Base-by-base conservation (phyloP, 345 rosid species). In the Rhizophora apiculata region DNA sequence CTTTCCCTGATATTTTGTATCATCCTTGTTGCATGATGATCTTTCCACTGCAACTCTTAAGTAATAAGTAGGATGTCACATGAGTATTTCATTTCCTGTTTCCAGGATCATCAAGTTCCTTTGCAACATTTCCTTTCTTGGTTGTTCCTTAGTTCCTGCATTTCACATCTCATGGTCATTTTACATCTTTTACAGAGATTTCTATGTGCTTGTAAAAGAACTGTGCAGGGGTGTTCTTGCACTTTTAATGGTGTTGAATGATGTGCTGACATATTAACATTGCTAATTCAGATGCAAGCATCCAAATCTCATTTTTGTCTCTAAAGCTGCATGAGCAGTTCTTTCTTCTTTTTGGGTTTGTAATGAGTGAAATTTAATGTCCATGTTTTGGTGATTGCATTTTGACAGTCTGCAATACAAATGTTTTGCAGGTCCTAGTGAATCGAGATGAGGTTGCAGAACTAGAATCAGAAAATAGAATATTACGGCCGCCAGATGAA, bases 401-500 rank as follows among this genome's bases (percentile, higher is more conserved):
- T 13, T 22, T 22, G 8, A 10, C 6, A 0, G 21, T 31, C 58
- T 52, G 21, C 18, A 52, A 56, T 68, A 15, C 22, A n/a, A 15
- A 16, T 20, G 6, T 29, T 53, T 67, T 73, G 32, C 80, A 95
- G 97, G 96, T 95, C 46, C 72, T 90, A 71, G 60, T 95, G 68
- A 92, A 92, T 69, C 85, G 88, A 81, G 98, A 92, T 75, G 96
- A 90, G 63, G 80, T 76, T 78, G 81, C 88, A 18, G 91, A 80
- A 72, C 70, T 87, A 69, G 88, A 88, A 70, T 76, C 86, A 16
- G 81, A 80, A 72, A 90, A 77, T 73, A 85, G 93, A 51, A 85
- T 92, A 59, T 72, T 86, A 29, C 80, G 87, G 57, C 86, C 90
- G 22, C 72, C 82, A 0, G 96, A 86, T 69, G 86, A 81, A 60